Base-by-base conservation (phyloP, 768 basidiomycete species). In the Porpolomopsis calyptriformis region DNA sequence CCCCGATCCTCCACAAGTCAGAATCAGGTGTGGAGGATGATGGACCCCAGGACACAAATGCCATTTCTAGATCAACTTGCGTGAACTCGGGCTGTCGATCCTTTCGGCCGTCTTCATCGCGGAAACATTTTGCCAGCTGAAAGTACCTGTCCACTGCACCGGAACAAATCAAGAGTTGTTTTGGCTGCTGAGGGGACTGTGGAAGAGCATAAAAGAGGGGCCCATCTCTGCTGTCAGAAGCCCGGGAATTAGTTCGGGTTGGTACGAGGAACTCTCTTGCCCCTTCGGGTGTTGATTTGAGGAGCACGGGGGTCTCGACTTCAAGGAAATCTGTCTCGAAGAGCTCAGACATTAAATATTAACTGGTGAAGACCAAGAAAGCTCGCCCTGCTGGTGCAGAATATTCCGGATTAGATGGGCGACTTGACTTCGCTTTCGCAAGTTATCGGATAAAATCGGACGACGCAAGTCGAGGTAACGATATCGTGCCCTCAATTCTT, bases 31-130 rank as follows among this genome's bases (percentile, higher is more conserved):
- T 20, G 26, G 47, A 31, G 25, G 57, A 52, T 36, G 58, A 43
- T 43, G 61, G 54, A 24, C 82, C 83, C 80, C 93, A 96, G 6
- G 84, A 83, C 14, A 93, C 82, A 64, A 85, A 97, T 2, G 85
- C 90, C 86, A 96, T 93, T 66, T 97, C 93, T 51, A 97, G 64
- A 77, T 97, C 93, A 50, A 97, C 71, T 66, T 97, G 93, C 18
- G 93, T 97, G 64, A 97, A 97, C 62, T 97, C 93, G 0, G 93
- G 92, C 58, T 97, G 93, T 36, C 93, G 76, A 60, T 97, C 93
- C 63, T 86, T 92, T 47, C 93, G 75, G 3, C 92, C 91, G 57
- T 89, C 90, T 63, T 97, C 93, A 62, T 97, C 93, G 37, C 93
- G 78, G 71, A 97, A 97, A 65, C 93, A 97, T 53, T 79, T 79